These are phyloP conservation scores for Aspergillus tamarii DNA, from an alignment of 2,329 filamentous ascomycete species.

Conservation along the genomic window DNA sequence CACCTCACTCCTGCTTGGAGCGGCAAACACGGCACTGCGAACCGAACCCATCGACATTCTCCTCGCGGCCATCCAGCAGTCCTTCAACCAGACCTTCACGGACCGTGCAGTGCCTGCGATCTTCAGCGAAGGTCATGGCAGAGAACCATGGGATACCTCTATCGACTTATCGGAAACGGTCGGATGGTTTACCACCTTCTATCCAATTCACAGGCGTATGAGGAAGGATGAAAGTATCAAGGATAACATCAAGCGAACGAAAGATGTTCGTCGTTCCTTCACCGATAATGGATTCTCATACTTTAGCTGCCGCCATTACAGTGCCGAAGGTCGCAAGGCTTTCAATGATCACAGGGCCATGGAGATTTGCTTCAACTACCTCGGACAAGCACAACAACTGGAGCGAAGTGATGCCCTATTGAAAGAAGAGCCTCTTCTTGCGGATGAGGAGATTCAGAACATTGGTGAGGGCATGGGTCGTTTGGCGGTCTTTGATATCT, in stretches of 20 bases:
- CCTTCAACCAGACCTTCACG: slow-evolving; percentile 17
- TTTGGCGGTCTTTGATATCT: slow-evolving; percentile 6
- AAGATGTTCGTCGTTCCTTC: slow-evolving; percentile 10
- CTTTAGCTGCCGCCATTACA: slow-evolving; percentile 9
- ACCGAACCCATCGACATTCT: slow-evolving; percentile 28
- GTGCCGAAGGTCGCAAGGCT: neutral
- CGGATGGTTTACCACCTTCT: slow-evolving; percentile 29
- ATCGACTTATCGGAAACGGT: slow-evolving; percentile 27
- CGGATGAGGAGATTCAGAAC: neutral
- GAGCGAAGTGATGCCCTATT: slow-evolving; percentile 8
- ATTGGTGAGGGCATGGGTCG: neutral
- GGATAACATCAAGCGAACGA: slow-evolving; percentile 4
- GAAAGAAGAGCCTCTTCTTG: neutral
- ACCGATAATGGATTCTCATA: slow-evolving; percentile 10
- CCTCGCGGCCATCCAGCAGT: slow-evolving; percentile 20
- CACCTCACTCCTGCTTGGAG: slow-evolving; percentile 12
- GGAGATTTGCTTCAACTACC: slow-evolving; percentile 20
- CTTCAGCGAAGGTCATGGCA: slow-evolving; percentile 29
- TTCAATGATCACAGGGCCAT: neutral
- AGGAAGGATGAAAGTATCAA: neutral
- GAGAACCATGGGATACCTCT: slow-evolving; percentile 17
- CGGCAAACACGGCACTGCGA: slow-evolving; percentile 12
- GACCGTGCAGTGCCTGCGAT: slow-evolving; percentile 19
- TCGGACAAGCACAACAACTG: slow-evolving; percentile 14
- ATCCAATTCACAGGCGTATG: neutral